phyloP scores from a whole-genome alignment of 345 rosid genomes.

The Abelmoschus esculentus region DNA sequence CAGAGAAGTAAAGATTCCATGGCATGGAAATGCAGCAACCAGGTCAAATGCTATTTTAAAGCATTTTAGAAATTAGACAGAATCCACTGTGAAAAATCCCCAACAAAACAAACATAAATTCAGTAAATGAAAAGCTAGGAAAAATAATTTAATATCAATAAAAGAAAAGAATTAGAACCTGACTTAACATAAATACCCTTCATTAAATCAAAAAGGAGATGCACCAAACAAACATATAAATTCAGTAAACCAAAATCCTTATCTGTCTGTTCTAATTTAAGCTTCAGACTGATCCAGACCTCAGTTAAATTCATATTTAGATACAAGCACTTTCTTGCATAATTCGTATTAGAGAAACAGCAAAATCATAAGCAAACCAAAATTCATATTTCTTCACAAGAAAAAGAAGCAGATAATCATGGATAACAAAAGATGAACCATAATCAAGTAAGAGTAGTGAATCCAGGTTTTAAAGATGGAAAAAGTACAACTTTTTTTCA shows the following conservation, averaged over 20 bases:
- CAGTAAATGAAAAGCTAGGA: not conserved
- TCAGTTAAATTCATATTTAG: not conserved
- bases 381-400: too few species aligned
- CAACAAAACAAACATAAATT: not conserved
- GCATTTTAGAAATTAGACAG: not conserved
- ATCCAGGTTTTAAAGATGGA: too few species aligned
- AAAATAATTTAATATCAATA: not conserved
- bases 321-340: not conserved
- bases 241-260: too few species aligned
- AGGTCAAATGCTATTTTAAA: not conserved
- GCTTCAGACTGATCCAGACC: not conserved
- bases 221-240: not conserved
- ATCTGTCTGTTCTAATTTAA: not conserved
- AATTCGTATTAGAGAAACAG: not conserved
- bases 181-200: not conserved
- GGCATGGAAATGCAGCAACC: constrained; percentile 15
- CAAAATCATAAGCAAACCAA: too few species aligned
- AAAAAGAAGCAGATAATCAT: too few species aligned
- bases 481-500: too few species aligned
- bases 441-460: too few species aligned
- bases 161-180: not conserved
- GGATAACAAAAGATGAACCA: too few species aligned
- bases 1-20: constrained; percentile 15
- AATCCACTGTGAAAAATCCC: not conserved
- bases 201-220: not conserved